Evolutionary conservation across 768 basidiomycete genomes (phyloP), one percentile per base, ranked within the genome.

Genomic region (Termitomyces sp.): DNA sequence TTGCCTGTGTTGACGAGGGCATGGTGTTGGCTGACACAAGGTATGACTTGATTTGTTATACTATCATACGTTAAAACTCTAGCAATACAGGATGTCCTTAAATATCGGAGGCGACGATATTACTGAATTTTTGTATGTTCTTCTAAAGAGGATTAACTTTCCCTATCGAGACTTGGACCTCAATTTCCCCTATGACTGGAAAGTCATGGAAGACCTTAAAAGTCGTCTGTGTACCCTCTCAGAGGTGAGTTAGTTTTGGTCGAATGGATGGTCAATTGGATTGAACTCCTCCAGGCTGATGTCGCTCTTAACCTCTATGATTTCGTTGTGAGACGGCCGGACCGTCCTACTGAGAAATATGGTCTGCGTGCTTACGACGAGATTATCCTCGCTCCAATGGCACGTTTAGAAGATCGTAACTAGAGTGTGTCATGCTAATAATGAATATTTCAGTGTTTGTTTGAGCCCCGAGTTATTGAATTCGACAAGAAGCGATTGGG

Each of bases 1-100:
- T 99, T 44, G 86, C 95, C 0, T 98, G 95, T 68, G 89, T 98
- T 2, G 97, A 98, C 58, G 97, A 99, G 66, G 97, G 97, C 2
- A 69, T 95, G 52, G 83, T 99, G 22, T 75, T 95, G 31, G 69
- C 88, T 5, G 97, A 99, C 65, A 93, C 94, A 2, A 83, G 95
- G 95, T 92, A 66, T 46, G 75, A 18, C n/a, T 16, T 46, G 36
- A 20, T 45, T 51, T 46, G 3, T 53, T 59, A 15, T 20, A 31
- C 61, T 55, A 15, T 51, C 22, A 34, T 9, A 27, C 20, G 31
- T 7, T 41, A 53, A 18, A 53, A 61, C 59, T 58, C 59, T 20
- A 41, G 27, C 16, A 42, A 48, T 47, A 11, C 60, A 85, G 96
- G 63, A 86, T 95, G 77, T 78, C 82, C 27, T 78, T 98, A 49